Percentiles rank a stretch among this genome's conserved stretches.
phyloP scores from a whole-genome alignment of 306 rosid species.

The Quercus alba region DNA sequence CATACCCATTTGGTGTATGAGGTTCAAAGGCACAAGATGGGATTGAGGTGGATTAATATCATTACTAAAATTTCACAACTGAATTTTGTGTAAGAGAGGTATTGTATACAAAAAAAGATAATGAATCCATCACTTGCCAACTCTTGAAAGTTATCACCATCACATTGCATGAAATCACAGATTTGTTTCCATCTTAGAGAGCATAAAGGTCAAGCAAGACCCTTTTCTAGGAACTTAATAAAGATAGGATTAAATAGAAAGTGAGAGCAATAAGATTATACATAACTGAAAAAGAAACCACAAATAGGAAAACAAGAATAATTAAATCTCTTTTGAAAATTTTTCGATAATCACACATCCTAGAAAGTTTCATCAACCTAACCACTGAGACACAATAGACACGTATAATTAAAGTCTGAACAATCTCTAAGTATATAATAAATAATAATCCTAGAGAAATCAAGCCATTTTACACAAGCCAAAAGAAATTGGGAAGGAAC shows the following conservation, averaged over 20 bases:
- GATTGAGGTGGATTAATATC: too few species aligned
- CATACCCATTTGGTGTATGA: too few species aligned
- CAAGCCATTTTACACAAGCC: slow-evolving; percentile 29
- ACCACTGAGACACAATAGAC: not conserved
- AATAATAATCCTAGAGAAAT: slow-evolving; percentile 16
- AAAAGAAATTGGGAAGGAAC: not conserved
- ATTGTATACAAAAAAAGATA: too few species aligned
- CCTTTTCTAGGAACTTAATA: not conserved
- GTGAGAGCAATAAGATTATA: not conserved
- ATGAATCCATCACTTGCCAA: not conserved
- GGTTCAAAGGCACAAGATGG: too few species aligned
- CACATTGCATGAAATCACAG: not conserved
- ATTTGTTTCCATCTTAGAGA: not conserved
- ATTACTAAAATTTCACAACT: too few species aligned
- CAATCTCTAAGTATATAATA: slow-evolving; percentile 6
- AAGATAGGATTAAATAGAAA: not conserved
- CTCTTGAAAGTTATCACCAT: not conserved
- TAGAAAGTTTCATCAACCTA: slow-evolving; percentile 1
- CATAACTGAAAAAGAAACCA: not conserved
- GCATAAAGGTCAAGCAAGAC: not conserved
- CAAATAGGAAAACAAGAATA: not conserved
- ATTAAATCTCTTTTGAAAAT: not conserved
- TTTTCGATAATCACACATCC: not conserved
- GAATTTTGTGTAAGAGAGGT: too few species aligned
- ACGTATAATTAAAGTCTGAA: not conserved